Base-by-base conservation (phyloP, 1,139 yeast species). In the Kluyveromyces sp. region DNA sequence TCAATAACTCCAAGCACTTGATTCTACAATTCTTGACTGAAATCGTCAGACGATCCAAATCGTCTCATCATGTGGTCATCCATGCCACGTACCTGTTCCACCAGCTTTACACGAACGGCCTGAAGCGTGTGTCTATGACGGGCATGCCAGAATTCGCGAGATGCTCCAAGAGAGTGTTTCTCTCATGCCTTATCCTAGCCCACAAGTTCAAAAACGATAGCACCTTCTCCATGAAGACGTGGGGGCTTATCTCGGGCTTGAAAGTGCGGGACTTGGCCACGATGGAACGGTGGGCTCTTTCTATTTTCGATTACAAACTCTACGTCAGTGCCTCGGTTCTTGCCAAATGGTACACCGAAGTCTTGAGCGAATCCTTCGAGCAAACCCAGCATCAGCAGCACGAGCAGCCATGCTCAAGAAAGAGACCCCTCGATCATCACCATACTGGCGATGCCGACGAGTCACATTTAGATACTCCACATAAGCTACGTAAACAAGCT, bases 231-330 rank as follows among this genome's bases (percentile, higher is more conserved):
- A 52, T 61, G 58, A 54, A 55, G 39, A 53, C 62, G 8, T 63
- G 67, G 67, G 52, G 56, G n/a, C 49, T 51, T 26, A 56, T 63
- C 25, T 54, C 60, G 36, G 67, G 67, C 2, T 49, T 63, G 28
- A 47, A 47, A 4, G 42, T 51, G 28, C 53, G 48, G 41, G 60
- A 53, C 37, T 41, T 63, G n/a, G 43, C 59, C 3, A 48, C 47
- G 31, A 60, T 61, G 63, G 67, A 63, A 50, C 53, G 63, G 25
- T 63, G 65, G 64, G 55, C 60, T 50, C 52, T 63, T 33, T 47
- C 43, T 7, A 56, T 50, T 36, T 50, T 63, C 38, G 53, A 60
- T 34, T 62, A 57, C 45, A 52, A 34, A 10, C 27, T 41, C 25
- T 25, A 39, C 34, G 28, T 34, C 8, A 26, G 35, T 15, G n/a